Evolutionary conservation across 225 moss, liverwort and hornwort species (phyloP).

Genomic region (Anthoceros angustus): DNA sequence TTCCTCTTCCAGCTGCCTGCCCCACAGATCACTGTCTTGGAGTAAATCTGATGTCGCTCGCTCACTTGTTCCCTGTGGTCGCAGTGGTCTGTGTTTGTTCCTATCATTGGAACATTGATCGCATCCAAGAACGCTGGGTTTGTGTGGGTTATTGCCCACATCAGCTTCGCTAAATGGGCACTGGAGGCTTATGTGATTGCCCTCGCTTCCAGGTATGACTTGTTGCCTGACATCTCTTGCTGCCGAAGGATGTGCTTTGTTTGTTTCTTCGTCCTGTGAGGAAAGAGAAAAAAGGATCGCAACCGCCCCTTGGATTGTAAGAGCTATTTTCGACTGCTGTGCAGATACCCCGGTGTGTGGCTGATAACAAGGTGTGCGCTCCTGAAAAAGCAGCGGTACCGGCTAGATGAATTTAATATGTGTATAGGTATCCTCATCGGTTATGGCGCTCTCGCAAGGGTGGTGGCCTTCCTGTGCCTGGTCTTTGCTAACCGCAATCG

Average conservation of each 20-base stretch:
- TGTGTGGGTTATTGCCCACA: constrained; percentile 24
- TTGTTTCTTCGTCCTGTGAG: too few relatives aligned
- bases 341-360: constrained; percentile 48
- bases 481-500: constrained; percentile 34
- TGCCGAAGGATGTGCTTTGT: background rate
- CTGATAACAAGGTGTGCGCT: constrained; percentile 36
- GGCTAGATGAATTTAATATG: constrained; percentile 22
- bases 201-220: constrained; percentile 27
- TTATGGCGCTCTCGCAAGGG: constrained; percentile 29
- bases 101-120: constrained; percentile 43
- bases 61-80: background rate
- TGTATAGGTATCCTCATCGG: constrained; percentile 23
- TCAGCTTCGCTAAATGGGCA: constrained; percentile 40
- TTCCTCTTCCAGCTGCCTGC: background rate
- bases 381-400: constrained; percentile 19
- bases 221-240: background rate
- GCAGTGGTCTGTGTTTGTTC: constrained; percentile 56
- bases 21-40: background rate
- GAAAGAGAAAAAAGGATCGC: too few relatives aligned
- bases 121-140: constrained; percentile 25
- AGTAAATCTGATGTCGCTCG: background rate
- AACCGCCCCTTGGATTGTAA: too few relatives aligned
- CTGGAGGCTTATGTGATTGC: constrained; percentile 41
- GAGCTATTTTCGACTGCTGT: background rate
- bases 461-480: constrained; percentile 34